phyloP scores from a whole-genome alignment of 2,329 filamentous ascomycete species.

The Colletotrichum sp. region DNA sequence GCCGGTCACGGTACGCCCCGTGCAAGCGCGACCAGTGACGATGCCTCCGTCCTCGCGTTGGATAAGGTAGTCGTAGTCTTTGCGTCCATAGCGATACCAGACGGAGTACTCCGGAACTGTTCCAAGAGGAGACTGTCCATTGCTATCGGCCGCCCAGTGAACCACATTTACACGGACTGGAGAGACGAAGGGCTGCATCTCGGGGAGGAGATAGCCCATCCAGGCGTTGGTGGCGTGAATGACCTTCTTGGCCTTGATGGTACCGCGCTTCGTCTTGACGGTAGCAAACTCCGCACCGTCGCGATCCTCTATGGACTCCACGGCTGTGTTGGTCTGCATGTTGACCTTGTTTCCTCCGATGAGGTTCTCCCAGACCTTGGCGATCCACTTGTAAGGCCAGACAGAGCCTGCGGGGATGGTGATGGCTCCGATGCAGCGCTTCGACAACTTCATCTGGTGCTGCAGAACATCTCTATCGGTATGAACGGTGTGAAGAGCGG shows the following conservation, averaged over 20 bases:
- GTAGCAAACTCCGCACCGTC: neutral
- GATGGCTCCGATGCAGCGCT: constrained; percentile 18
- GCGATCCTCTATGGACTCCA: neutral
- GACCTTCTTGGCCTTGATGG: constrained; percentile 22
- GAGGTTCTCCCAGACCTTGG: constrained; percentile 1
- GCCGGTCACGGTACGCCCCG: constrained; percentile 17
- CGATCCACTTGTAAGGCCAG: constrained; percentile 28
- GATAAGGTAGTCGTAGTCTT: constrained; percentile 30
- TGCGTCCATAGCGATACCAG: constrained; percentile 23
- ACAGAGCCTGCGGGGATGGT: constrained; percentile 23
- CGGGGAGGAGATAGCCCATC: constrained; percentile 26
- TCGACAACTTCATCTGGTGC: constrained; percentile 3
- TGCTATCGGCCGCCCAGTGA: neutral
- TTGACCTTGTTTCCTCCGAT: constrained; percentile 4
- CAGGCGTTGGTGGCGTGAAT: constrained; percentile 31
- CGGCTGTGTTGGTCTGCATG: constrained; percentile 10
- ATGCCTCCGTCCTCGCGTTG: constrained; percentile 21
- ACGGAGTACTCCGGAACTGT: constrained; percentile 14
- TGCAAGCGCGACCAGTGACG: constrained; percentile 23
- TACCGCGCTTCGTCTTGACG: constrained; percentile 15
- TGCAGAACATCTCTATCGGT: constrained; percentile 3
- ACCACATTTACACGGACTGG: constrained; percentile 17
- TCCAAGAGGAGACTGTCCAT: neutral
- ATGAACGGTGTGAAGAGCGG: constrained; percentile 11
- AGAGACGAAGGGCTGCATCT: constrained; percentile 23